Base-by-base conservation (phyloP, 208 protist species). In the Leishmania guyanensis region DNA sequence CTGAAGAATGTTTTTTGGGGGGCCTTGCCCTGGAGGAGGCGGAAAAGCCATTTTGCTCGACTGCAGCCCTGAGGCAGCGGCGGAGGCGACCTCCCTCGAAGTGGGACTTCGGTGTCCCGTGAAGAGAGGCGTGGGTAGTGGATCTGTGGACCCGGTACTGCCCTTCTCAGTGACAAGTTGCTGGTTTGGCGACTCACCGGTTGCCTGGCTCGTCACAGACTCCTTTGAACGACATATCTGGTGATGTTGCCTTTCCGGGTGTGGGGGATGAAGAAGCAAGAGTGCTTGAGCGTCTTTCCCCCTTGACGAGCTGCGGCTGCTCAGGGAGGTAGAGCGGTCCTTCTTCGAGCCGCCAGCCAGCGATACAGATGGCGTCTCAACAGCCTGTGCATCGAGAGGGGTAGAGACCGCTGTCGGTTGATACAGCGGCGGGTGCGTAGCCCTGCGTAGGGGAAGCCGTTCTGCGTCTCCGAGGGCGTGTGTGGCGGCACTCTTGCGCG, bases 381-480 rank as follows among this genome's bases (percentile, higher is more conserved):
- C 71, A 10, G 83, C 56, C n/a, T 80, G 77, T 8, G 75, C 79
- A 29, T 54, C 68, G 48, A 79, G 48, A 54, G 84, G 53, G 20
- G 60, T 48, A 3, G 69, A 53, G n/a, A 68, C 53, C 10, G 58
- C 48, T 33, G 50, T 48, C 43, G 58, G 70, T 48, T 83, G 66
- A 58, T 69, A 79, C 22, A 81, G 56, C 33, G 76, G 71, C 62
- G 84, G 62, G 69, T 81, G 79, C 12, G 79, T 84, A 26, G 43
- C 36, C 10, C 51, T 64, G 70, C 29, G 70, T 8, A 77, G 36
- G 6, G 46, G 26, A 22, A 64, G n/a, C 22, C 4, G 39, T 36
- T 74, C 53, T n/a, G 12, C 74, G 20, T 75, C 74, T 5, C 14
- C 16, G 12, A 26, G 2, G 33, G 26, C 6, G 16, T 26, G 51